Evolutionary conservation across 768 basidiomycete species (phyloP).

Genomic region (Mycena capillaripes): DNA sequence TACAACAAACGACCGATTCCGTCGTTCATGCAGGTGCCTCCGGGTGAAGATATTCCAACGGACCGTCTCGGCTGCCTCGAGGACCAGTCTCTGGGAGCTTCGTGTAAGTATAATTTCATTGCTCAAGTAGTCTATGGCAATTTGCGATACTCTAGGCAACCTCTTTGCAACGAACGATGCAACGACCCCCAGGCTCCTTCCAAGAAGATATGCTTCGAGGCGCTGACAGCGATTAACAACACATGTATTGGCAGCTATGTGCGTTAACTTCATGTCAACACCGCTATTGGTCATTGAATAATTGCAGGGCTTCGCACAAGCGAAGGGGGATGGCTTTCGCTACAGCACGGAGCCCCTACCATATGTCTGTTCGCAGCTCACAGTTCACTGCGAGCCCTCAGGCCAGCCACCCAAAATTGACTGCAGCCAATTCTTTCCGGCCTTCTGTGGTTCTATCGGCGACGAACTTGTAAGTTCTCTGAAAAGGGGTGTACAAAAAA

Average conservation of each 20-base stretch:
- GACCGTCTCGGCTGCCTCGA: background rate
- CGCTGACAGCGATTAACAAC: background rate
- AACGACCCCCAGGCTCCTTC: constrained; percentile 6
- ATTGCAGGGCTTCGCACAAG: background rate
- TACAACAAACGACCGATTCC: background rate
- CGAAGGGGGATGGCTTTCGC: background rate
- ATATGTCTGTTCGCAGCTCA: background rate
- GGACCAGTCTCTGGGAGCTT: background rate
- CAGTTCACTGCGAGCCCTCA: background rate
- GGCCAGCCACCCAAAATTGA: background rate
- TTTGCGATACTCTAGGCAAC: background rate
- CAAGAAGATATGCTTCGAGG: constrained; percentile 4
- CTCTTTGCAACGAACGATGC: background rate
- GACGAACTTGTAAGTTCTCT: background rate
- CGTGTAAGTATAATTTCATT: background rate
- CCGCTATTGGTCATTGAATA: constrained; percentile 2
- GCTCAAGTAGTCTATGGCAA: background rate
- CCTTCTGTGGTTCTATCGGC: background rate
- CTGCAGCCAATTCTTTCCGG: too few relatives aligned
- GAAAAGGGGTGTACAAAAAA: background rate
- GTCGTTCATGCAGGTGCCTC: background rate
- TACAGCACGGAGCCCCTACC: background rate
- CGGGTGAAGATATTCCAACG: background rate
- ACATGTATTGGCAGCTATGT: background rate
- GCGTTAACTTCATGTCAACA: background rate